phyloP scores from a whole-genome alignment of 1,284 basidiomycete genomes.

The Ceratobasidium sp. region DNA sequence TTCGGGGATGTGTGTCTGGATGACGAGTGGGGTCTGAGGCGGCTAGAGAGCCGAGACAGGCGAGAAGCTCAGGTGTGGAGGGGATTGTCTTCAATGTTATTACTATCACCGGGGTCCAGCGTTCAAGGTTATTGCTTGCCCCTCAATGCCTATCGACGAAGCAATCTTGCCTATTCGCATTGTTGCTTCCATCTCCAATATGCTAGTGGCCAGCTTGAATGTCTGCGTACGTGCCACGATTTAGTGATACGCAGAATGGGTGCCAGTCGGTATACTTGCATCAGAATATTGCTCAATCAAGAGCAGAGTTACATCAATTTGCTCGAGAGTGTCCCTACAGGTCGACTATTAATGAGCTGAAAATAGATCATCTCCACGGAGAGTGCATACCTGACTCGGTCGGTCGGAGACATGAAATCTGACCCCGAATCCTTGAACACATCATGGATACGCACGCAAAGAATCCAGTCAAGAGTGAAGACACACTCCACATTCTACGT shows the following conservation, averaged over 20 bases:
- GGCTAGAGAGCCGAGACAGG: slow-evolving; percentile 64
- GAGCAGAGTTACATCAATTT: slow-evolving; percentile 84
- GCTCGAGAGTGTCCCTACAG: slow-evolving; percentile 89
- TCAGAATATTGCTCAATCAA: slow-evolving; percentile 82
- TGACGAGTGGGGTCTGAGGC: slow-evolving; percentile 63
- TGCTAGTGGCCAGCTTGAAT: slow-evolving; percentile 71
- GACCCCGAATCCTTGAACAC: slow-evolving; percentile 53
- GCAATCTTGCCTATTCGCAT: slow-evolving; percentile 81
- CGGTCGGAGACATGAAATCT: slow-evolving; percentile 79
- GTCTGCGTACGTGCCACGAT: slow-evolving; percentile 63
- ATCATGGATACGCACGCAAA: not conserved
- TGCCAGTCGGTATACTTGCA: slow-evolving; percentile 55
- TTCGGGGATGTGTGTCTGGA: slow-evolving; percentile 96
- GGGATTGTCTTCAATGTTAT: too few relatives aligned
- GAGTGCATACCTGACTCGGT: slow-evolving; percentile 72
- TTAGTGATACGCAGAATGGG: not conserved
- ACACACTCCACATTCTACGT: slow-evolving; percentile 61
- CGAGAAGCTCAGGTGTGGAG: slow-evolving; percentile 81
- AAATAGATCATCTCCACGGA: too few relatives aligned
- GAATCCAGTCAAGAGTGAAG: not conserved
- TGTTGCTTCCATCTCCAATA: slow-evolving; percentile 70
- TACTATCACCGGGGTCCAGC: too few relatives aligned
- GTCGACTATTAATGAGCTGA: not conserved
- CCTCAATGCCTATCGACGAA: slow-evolving; percentile 87
- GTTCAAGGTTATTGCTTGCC: too few relatives aligned